Conservation (phyloP, 2,329 filamentous ascomycete genomes). For the Penicillium sp. region DNA sequence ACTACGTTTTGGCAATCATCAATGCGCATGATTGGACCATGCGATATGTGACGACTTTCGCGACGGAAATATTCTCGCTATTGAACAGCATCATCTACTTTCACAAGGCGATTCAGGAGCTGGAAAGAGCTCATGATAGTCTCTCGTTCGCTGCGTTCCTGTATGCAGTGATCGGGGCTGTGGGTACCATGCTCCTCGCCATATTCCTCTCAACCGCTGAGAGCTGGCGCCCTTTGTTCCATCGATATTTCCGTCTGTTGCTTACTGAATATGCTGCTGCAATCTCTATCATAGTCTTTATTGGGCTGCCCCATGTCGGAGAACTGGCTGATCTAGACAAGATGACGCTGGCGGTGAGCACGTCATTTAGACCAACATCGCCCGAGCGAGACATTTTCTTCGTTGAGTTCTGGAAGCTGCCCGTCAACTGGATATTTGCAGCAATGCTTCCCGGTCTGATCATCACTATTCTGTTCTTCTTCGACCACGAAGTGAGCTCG, state of each 20-base stretch:
- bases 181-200: conserved; percentile 58
- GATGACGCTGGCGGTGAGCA: conserved; percentile 52
- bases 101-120: conserved; percentile 60
- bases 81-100: conserved; percentile 65
- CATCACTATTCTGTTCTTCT: conserved; percentile 62
- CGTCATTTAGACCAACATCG: conserved; percentile 51
- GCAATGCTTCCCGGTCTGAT: conserved; percentile 58
- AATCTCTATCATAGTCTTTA: conserved; percentile 61
- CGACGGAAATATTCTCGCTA: conserved; percentile 60
- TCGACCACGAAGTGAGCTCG: conserved; percentile 63
- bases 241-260: conserved; percentile 56
- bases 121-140: conserved; percentile 52
- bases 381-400: conserved; percentile 53
- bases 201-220: conserved; percentile 57
- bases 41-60: conserved; percentile 63
- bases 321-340: conserved; percentile 56
- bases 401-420: conserved; percentile 58
- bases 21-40: conserved; percentile 67
- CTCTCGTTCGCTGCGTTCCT: conserved; percentile 59
- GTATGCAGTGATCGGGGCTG: conserved; percentile 58
- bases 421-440: conserved; percentile 54
- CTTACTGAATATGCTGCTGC: conserved; percentile 60
- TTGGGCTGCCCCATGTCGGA: conserved; percentile 56
- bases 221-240: conserved; percentile 57
- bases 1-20: conserved; percentile 57